phyloP scores from a whole-genome alignment of 2,329 filamentous ascomycete genomes.

The Byssothecium circinans region DNA sequence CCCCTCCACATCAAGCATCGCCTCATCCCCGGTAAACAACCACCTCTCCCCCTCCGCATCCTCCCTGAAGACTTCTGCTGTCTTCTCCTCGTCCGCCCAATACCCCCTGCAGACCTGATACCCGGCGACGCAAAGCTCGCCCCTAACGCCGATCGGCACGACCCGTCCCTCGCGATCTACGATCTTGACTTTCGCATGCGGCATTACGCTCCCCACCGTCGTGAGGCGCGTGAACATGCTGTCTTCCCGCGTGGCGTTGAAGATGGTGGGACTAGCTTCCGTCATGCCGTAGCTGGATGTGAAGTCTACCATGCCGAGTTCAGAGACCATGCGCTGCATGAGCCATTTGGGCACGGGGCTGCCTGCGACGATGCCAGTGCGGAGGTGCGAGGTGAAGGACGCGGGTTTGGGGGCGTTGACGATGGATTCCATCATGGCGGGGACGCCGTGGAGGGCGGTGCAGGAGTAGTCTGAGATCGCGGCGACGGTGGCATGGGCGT shows the following conservation, averaged over 20 bases:
- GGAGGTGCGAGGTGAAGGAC: constrained; percentile 52
- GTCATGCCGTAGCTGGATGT: constrained; percentile 63
- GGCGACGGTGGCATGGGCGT: constrained; percentile 65
- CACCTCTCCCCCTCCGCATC: constrained; percentile 59
- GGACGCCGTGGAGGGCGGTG: constrained; percentile 78
- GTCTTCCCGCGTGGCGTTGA: constrained; percentile 77
- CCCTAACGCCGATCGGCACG: constrained; percentile 67
- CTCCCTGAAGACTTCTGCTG: constrained; percentile 68
- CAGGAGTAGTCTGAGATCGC: constrained; percentile 58
- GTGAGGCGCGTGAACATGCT: constrained; percentile 66
- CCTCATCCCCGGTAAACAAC: constrained; percentile 46
- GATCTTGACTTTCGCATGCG: constrained; percentile 74
- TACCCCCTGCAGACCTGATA: constrained; percentile 72
- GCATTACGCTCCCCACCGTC: constrained; percentile 76
- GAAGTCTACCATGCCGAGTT: constrained; percentile 75
- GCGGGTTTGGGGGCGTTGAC: constrained; percentile 52
- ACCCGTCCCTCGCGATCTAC: constrained; percentile 67
- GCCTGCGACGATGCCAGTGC: constrained; percentile 79
- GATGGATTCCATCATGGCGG: constrained; percentile 78
- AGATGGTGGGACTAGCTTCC: constrained; percentile 77
- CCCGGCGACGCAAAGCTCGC: constrained; percentile 76
- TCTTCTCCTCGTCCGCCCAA: constrained; percentile 72
- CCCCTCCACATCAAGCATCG: constrained; percentile 46
- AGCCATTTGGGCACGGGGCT: constrained; percentile 74
- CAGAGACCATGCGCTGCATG: constrained; percentile 71